Percentiles rank a stretch among this genome's conserved stretches.
Conservation (phyloP, 768 basidiomycete species). For the Mycena epipterygia region DNA sequence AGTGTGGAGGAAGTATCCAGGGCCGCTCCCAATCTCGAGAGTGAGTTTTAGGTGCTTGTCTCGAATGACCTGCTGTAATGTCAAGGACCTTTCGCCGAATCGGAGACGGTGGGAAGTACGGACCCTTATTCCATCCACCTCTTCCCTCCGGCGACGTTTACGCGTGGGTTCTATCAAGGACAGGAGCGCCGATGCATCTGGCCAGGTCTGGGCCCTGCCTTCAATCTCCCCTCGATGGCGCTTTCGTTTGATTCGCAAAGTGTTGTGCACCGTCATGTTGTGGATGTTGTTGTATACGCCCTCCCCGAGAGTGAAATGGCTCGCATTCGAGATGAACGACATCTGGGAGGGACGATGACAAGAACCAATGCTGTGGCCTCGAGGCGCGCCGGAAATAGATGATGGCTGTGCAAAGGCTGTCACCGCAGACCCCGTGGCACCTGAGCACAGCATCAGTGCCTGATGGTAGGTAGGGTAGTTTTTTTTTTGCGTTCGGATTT, state of each 20-base stretch:
- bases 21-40: constrained; percentile 9
- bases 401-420: no score
- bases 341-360: not conserved
- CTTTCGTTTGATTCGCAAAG: not conserved
- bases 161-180: not conserved
- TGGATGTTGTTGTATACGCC: constrained; percentile 16
- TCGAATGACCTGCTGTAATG: not conserved
- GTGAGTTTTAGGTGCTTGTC: constrained; percentile 1
- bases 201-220: not conserved
- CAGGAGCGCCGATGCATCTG: not conserved
- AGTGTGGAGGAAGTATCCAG: constrained; percentile 6
- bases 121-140: not conserved
- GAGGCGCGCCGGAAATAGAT: no score
- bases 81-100: not conserved
- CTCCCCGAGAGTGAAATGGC: constrained; percentile 3
- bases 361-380: no score
- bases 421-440: no score
- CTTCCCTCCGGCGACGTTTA: not conserved
- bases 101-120: not conserved
- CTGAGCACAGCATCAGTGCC: no score
- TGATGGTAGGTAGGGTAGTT: no score
- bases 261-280: not conserved
- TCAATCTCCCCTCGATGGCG: constrained; percentile 2
- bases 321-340: constrained; percentile 16
- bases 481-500: no score